A percentile compares a stretch with the other conserved stretches of the same genome.
phyloP scores from a whole-genome alignment of 352 stramenopile species.

The Peronospora destructor region DNA sequence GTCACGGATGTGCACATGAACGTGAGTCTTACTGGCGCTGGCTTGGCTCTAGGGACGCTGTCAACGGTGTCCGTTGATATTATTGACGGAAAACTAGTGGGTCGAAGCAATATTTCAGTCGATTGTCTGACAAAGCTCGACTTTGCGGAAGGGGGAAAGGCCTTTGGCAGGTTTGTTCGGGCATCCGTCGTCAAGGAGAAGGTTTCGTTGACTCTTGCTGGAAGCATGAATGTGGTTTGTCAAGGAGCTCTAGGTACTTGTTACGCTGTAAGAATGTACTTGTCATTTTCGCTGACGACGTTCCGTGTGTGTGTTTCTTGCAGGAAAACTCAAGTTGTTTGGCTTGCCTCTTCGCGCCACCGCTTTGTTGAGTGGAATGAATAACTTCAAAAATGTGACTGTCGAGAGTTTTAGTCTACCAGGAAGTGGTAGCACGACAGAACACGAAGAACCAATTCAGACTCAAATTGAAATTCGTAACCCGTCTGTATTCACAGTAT shows the following conservation, averaged over 20 bases:
- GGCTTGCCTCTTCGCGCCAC: constrained; percentile 44
- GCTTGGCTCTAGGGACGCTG: constrained; percentile 41
- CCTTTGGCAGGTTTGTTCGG: constrained; percentile 68
- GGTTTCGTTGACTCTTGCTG: constrained; percentile 42
- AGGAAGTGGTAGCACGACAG: constrained; percentile 28
- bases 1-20: constrained; percentile 58
- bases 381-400: constrained; percentile 50
- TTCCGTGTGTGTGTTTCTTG: constrained; percentile 1
- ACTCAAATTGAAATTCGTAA: constrained; percentile 64
- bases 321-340: constrained; percentile 45
- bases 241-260: constrained; percentile 53
- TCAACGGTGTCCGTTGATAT: constrained; percentile 50
- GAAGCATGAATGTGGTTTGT: constrained; percentile 54
- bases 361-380: constrained; percentile 48
- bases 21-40: constrained; percentile 39
- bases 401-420: constrained; percentile 57
- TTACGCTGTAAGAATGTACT: background rate
- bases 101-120: constrained; percentile 65
- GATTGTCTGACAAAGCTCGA: constrained; percentile 44
- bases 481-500: constrained; percentile 60
- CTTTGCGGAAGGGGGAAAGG: constrained; percentile 33
- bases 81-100: constrained; percentile 44
- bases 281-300: constrained; percentile 1
- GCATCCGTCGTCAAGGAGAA: constrained; percentile 44
- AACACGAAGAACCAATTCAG: constrained; percentile 43